Base-by-base conservation (phyloP, 176 grass and related monocot species). In the Calamus simplicifolius region DNA sequence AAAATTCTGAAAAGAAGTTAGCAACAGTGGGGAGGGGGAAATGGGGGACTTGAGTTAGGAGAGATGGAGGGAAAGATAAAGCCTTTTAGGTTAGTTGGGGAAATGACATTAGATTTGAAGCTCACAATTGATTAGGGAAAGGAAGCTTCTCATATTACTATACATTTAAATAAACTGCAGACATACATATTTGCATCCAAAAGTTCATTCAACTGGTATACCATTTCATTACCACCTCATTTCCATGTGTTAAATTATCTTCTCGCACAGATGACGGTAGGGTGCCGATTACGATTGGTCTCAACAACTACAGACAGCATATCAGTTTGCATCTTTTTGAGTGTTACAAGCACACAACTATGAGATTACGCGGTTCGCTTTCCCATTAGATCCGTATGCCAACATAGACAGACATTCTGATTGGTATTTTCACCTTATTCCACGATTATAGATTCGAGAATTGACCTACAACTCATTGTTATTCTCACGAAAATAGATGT, bases 61-160 rank as follows among this genome's bases (percentile, higher is more conserved):
- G 82, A 54, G 35, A 73, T 29, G 4, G 35, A 59, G 63, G 35
- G 27, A 63, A 73, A 74, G 65, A 62, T 29, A 15, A 25, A 49
- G 30, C 19, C 29, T 27, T 50, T 67, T 18, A 43, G 74, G 63
- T 84, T 84, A 58, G 76, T 73, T 84, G 35, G 76, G 31, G 64
- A 64, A 56, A 70, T 64, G 75, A 53, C 63, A 27, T 13, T 51
- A 68, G 69, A 62, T 73, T 76, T 66, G n/a, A 48, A 18, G 17
- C 17, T 65, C 51, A 49, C 2, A 13, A 2, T 43, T 2, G 2
- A 12, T 43, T 3, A 43, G 35, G 35, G 35, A 3, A 12, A 13
- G 10, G 35, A 43, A 43, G 35, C 6, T 43, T 43, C 35, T 43
- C 35, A 3, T 13, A 43, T 43, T 43, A 43, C 35, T 3, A 13